Evolutionary conservation across 179 eudicot genomes (phyloP).

Genomic region (Sideroxylon spinosum): DNA sequence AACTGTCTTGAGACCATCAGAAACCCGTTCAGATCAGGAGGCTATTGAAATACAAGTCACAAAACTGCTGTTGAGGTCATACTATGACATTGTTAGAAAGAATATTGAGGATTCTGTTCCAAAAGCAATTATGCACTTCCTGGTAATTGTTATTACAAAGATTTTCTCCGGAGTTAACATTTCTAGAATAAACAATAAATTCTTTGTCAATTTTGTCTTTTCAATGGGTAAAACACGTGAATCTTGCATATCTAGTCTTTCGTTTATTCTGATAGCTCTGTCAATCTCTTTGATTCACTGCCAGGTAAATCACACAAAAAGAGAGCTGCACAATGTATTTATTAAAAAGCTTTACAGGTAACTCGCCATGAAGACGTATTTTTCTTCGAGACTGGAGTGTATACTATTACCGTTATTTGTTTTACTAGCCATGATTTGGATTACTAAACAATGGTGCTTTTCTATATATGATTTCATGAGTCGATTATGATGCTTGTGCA

Average conservation of each 20-base stretch:
- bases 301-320: slow-evolving; percentile 86
- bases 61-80: slow-evolving; percentile 73
- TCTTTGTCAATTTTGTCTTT: not conserved
- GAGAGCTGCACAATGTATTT: slow-evolving; percentile 89
- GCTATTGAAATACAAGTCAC: slow-evolving; percentile 70
- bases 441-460: not conserved
- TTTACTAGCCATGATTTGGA: not conserved
- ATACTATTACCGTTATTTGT: not conserved
- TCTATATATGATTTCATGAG: not conserved
- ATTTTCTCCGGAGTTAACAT: too few relatives aligned
- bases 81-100: slow-evolving; percentile 85
- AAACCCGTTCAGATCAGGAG: slow-evolving; percentile 63
- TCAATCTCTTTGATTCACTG: slow-evolving; percentile 4
- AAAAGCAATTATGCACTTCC: slow-evolving; percentile 93
- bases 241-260: not conserved
- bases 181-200: not conserved
- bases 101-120: slow-evolving; percentile 85
- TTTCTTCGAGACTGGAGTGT: not conserved
- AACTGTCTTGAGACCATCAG: slow-evolving; percentile 73
- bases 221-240: slow-evolving; percentile 7
- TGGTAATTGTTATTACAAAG: slow-evolving; percentile 42
- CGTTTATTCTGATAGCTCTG: not conserved
- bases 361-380: not conserved
- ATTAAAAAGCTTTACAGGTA: slow-evolving; percentile 88
- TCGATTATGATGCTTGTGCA: slow-evolving; percentile 4